These are phyloP conservation scores for Paramyrothecium sp. DNA, from an alignment of 2,329 filamentous ascomycete species.

Conservation along the genomic window DNA sequence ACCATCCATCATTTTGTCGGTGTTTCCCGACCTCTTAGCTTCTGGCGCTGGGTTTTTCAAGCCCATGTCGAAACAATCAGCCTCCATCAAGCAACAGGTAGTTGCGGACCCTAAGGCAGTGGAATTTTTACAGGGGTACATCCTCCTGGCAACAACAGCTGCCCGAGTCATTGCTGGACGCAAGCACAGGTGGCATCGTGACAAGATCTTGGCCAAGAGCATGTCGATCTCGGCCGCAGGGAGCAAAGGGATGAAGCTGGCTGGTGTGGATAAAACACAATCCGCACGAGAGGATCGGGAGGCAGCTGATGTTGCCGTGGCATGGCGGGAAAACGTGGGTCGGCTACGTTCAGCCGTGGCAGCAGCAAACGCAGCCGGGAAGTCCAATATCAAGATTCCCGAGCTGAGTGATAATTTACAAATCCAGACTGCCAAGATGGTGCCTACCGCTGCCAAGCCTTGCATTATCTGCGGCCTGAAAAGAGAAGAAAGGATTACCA, in stretches of 20 bases:
- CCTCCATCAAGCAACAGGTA: slow-evolving; percentile 60
- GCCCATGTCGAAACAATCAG: slow-evolving; percentile 57
- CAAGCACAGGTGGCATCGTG: slow-evolving; percentile 86
- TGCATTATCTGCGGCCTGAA: slow-evolving; percentile 88
- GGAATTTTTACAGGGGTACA: slow-evolving; percentile 62
- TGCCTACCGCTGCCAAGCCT: slow-evolving; percentile 67
- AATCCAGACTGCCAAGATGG: slow-evolving; percentile 69
- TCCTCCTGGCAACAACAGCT: slow-evolving; percentile 64
- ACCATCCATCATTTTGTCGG: slow-evolving; percentile 75
- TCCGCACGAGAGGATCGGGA: slow-evolving; percentile 82
- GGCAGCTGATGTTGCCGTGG: slow-evolving; percentile 70
- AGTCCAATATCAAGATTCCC: slow-evolving; percentile 57
- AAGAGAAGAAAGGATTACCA: slow-evolving; percentile 77
- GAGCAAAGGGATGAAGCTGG: slow-evolving; percentile 86
- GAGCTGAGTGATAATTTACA: slow-evolving; percentile 69
- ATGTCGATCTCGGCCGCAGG: slow-evolving; percentile 83
- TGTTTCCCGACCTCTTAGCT: slow-evolving; percentile 71
- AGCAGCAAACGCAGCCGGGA: slow-evolving; percentile 60
- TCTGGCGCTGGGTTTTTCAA: slow-evolving; percentile 66
- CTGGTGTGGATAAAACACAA: slow-evolving; percentile 81
- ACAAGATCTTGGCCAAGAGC: slow-evolving; percentile 78
- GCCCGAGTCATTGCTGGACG: slow-evolving; percentile 83
- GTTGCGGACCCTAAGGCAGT: slow-evolving; percentile 61
- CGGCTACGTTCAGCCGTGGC: slow-evolving; percentile 71
- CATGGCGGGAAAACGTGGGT: slow-evolving; percentile 76